Conservation (phyloP, 345 rosid species). For the Hypericum perforatum region DNA sequence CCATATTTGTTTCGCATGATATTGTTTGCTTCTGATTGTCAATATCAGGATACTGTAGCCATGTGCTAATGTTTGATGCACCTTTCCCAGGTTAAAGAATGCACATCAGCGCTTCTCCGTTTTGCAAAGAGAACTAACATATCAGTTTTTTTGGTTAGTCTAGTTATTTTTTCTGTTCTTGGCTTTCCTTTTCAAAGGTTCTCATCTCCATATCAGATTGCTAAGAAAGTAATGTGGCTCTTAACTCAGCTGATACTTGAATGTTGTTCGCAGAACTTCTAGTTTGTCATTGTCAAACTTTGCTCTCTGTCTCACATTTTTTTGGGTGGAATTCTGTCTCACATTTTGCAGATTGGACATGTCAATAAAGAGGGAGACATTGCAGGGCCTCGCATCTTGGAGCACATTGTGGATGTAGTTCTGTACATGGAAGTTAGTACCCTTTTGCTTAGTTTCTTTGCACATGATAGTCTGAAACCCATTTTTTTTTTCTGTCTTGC, state of each 20-base stretch:
- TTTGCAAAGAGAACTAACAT: conserved; percentile 78
- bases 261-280: too few relatives aligned
- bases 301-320: background rate
- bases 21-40: background rate
- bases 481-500: background rate
- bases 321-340: background rate
- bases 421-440: conserved; percentile 80
- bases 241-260: too few relatives aligned
- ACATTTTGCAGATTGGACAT: conserved; percentile 64
- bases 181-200: background rate
- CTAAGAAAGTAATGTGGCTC: too few relatives aligned
- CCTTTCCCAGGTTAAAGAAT: conserved; percentile 67
- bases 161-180: conserved; percentile 4
- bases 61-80: conserved; percentile 3
- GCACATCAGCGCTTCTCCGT: conserved; percentile 76
- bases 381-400: conserved; percentile 97
- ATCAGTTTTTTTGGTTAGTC: conserved; percentile 81
- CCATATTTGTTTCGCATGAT: background rate
- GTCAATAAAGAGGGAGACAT: conserved; percentile 87
- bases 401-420: conserved; percentile 97
- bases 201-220: background rate
- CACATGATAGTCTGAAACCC: conserved; percentile 9
- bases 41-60: background rate
- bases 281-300: too few relatives aligned
- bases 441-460: conserved; percentile 13